Evolutionary conservation across 2,329 filamentous ascomycete genomes (phyloP).

Genomic region (Podosphaera xanthii): DNA sequence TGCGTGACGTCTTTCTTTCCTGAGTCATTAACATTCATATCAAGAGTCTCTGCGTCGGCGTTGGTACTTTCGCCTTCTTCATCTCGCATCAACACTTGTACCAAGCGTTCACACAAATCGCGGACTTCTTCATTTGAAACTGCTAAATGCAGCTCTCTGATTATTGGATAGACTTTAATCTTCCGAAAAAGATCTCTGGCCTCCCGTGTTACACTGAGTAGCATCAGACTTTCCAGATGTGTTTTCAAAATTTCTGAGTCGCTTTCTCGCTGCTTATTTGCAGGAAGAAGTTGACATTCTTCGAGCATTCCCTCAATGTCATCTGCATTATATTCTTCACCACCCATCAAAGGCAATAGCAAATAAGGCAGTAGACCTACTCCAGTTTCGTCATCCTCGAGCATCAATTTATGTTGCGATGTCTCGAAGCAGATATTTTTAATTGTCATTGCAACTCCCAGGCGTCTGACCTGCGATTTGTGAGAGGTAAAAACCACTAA

Average conservation of each 20-base stretch:
- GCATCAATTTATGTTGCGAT: slow-evolving; percentile 43
- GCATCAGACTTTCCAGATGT: slow-evolving; percentile 68
- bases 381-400: slow-evolving; percentile 35
- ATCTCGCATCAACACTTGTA: slow-evolving; percentile 34
- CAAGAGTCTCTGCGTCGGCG: slow-evolving; percentile 9
- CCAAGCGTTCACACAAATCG: slow-evolving; percentile 70
- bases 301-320: slow-evolving; percentile 72
- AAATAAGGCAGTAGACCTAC: slow-evolving; percentile 76
- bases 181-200: slow-evolving; percentile 53
- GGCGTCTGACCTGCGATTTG: slow-evolving; percentile 56
- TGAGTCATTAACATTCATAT: neutral
- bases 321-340: slow-evolving; percentile 70
- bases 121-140: slow-evolving; percentile 58
- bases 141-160: slow-evolving; percentile 64
- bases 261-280: slow-evolving; percentile 67
- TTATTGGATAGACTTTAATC: slow-evolving; percentile 69
- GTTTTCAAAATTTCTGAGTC: slow-evolving; percentile 60
- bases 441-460: slow-evolving; percentile 88
- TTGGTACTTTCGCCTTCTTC: slow-evolving; percentile 15
- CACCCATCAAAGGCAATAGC: slow-evolving; percentile 66
- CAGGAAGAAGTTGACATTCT: slow-evolving; percentile 70
- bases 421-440: slow-evolving; percentile 85
- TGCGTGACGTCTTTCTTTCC: neutral
- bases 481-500: slow-evolving; percentile 89
- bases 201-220: slow-evolving; percentile 57